Evolutionary conservation across 1,284 basidiomycete genomes (phyloP), one percentile per base, ranked within the genome.

Genomic region (Ustilago crameri): DNA sequence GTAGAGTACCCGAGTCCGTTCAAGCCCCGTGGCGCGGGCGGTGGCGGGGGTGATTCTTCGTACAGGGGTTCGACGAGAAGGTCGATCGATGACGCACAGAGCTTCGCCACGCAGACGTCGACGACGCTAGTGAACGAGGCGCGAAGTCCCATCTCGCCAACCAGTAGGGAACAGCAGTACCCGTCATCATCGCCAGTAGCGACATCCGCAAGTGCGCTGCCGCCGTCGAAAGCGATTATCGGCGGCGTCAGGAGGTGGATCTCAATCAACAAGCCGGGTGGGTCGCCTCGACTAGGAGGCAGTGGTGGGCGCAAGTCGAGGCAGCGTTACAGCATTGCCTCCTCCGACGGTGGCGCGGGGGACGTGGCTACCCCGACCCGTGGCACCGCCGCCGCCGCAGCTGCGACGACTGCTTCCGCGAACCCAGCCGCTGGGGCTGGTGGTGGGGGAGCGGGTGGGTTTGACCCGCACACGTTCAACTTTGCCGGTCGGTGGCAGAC

Each of bases 201-300:
- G 9, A 37, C 52, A 14, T 47, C 59, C 7, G 44, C 47, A 17
- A 34, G 37, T 27, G 48, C 52, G 2, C 45, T 55, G 30, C 52
- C 60, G 22, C 73, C 63, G 3, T 73, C 70, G 14, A 69, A 65
- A 22, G 75, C 75, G 9, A 60, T 79, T 24, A 75, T 79, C 9
- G 77, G 77, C 23, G 77, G 77, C 9, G 77, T 79, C 2, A 45
- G 64, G 27, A 53, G 77, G 20, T 79, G 77, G 77, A 79, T 79
- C 48, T 70, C 65, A 37, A 64, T 79, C 54, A 79, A 79, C 44
- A 48, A 56, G 24, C 55, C 69, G 14, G 54, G 61, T 35, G 50
- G 58, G 2, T 63, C 60, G 15, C 51, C 54, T 0, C 62, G 50
- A 26, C 46, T 62, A 2, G 44, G 55, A 4, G 45, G 53, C 35